phyloP scores from a whole-genome alignment of 371 early-diverging fungal species.

The Basidiobolus meristosporus region DNA sequence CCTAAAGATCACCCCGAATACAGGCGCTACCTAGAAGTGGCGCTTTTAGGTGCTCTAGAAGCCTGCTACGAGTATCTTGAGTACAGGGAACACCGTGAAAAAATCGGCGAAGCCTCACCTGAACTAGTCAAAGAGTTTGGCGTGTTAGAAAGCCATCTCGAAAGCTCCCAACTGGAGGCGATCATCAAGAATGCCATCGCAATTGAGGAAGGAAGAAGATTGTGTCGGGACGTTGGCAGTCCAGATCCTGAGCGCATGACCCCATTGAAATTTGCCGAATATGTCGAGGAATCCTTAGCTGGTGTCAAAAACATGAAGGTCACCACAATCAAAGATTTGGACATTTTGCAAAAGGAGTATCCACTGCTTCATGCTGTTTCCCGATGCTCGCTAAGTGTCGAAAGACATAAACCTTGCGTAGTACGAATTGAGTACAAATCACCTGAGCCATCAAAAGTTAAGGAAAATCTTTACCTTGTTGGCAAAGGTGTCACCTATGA shows the following conservation, averaged over 20 bases:
- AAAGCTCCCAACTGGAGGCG: constrained; percentile 9
- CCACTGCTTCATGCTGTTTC: constrained; percentile 70
- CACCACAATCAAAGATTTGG: constrained; percentile 39
- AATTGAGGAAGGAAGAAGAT: constrained; percentile 54
- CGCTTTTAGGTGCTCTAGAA: constrained; percentile 49
- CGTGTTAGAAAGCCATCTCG: constrained; percentile 8
- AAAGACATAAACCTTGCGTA: constrained; percentile 55
- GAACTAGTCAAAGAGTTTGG: constrained; percentile 24
- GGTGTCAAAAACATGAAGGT: constrained; percentile 25
- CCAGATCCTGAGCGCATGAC: constrained; percentile 79
- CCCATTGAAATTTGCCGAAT: constrained; percentile 50
- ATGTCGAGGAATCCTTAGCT: constrained; percentile 30
- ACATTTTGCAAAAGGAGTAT: constrained; percentile 49
- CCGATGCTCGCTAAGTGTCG: constrained; percentile 53
- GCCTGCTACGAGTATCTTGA: constrained; percentile 62
- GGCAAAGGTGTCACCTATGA: constrained; percentile 87
- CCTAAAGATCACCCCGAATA: constrained; percentile 29
- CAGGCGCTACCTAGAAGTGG: constrained; percentile 42
- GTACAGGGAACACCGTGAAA: constrained; percentile 46
- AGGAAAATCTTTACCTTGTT: constrained; percentile 69
- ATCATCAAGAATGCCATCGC: constrained; percentile 21
- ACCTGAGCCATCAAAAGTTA: constrained; percentile 48
- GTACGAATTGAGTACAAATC: constrained; percentile 62
- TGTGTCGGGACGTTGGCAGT: constrained; percentile 61
- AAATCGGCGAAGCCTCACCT: constrained; percentile 13